Conservation (phyloP, 2,329 filamentous ascomycete genomes). For the Didymella exigua region DNA sequence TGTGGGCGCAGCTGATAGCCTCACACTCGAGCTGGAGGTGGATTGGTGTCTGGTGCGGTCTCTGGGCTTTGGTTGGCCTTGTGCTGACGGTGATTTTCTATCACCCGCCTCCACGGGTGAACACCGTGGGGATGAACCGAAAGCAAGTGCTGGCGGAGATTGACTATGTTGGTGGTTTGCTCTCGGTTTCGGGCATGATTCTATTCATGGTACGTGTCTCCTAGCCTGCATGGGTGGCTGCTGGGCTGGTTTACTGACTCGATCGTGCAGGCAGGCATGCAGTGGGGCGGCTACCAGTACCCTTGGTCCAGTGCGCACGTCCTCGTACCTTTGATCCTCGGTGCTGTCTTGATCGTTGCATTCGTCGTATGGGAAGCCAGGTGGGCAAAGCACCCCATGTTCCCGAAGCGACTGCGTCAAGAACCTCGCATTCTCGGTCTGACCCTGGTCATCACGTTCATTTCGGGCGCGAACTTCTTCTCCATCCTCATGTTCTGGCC, state of each 20-base stretch:
- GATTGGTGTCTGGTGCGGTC: conserved; percentile 58
- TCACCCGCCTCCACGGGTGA: conserved; percentile 50
- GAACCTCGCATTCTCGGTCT: conserved; percentile 34
- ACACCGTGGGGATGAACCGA: conserved; percentile 38
- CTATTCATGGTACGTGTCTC: conserved; percentile 34
- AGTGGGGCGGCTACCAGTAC: conserved; percentile 60
- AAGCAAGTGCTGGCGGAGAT: conserved; percentile 30
- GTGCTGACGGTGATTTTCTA: conserved; percentile 54
- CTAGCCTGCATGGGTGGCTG: neutral
- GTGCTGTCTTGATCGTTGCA: conserved; percentile 50
- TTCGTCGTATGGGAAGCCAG: conserved; percentile 57
- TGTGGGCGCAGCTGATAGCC: conserved; percentile 65
- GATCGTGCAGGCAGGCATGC: conserved; percentile 19
- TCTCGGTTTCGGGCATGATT: conserved; percentile 33
- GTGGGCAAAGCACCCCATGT: conserved; percentile 50
- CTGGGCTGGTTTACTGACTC: neutral
- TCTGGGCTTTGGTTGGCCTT: conserved; percentile 60
- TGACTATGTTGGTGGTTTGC: conserved; percentile 37
- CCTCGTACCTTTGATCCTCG: conserved; percentile 60
- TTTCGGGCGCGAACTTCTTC: conserved; percentile 43
- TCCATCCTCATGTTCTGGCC: conserved; percentile 44
- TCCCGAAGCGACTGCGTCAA: conserved; percentile 44
- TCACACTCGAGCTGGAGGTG: conserved; percentile 58
- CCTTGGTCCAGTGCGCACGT: conserved; percentile 62
- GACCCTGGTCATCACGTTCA: conserved; percentile 42